Conservation (phyloP, 2,329 filamentous ascomycete genomes). For the Calonectria fujianensis region DNA sequence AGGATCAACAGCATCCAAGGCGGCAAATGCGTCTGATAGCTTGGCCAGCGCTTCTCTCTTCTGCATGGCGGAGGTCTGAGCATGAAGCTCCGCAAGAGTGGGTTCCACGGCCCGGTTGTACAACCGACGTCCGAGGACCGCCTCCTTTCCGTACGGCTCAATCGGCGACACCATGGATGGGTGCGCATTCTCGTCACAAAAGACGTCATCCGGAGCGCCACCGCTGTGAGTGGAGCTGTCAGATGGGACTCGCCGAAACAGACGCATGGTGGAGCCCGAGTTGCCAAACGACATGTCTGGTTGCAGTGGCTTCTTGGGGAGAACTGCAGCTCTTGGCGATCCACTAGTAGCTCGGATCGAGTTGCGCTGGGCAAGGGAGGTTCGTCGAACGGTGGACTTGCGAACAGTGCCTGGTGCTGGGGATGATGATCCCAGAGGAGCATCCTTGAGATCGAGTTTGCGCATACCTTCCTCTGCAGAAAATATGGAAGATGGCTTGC, state of each 20-base stretch:
- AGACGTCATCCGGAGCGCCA: slow-evolving; percentile 63
- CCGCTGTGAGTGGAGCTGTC: slow-evolving; percentile 72
- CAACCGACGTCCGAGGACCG: slow-evolving; percentile 85
- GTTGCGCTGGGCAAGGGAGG: slow-evolving; percentile 63
- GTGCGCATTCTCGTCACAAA: slow-evolving; percentile 79
- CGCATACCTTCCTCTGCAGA: slow-evolving; percentile 77
- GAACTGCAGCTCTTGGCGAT: slow-evolving; percentile 66
- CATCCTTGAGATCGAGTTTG: slow-evolving; percentile 77
- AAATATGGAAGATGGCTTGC: slow-evolving; percentile 75
- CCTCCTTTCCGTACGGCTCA: slow-evolving; percentile 84
- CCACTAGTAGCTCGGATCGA: slow-evolving; percentile 61
- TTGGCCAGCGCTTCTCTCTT: slow-evolving; percentile 90
- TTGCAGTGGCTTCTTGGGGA: slow-evolving; percentile 85
- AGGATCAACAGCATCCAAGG: slow-evolving; percentile 90
- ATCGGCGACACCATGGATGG: slow-evolving; percentile 67
- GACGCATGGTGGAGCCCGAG: slow-evolving; percentile 90
- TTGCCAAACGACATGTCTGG: slow-evolving; percentile 96
- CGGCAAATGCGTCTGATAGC: slow-evolving; percentile 89
- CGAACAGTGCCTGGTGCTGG: slow-evolving; percentile 74
- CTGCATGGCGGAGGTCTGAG: slow-evolving; percentile 79
- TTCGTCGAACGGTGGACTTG: slow-evolving; percentile 73
- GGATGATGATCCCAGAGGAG: slow-evolving; percentile 74
- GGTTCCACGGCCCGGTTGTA: slow-evolving; percentile 90
- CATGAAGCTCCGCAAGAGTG: slow-evolving; percentile 88
- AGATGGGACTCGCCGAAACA: slow-evolving; percentile 90